Evolutionary conservation across 768 basidiomycete genomes (phyloP), one percentile per base, ranked within the genome.

Genomic region (Tricholoma saponaceum): DNA sequence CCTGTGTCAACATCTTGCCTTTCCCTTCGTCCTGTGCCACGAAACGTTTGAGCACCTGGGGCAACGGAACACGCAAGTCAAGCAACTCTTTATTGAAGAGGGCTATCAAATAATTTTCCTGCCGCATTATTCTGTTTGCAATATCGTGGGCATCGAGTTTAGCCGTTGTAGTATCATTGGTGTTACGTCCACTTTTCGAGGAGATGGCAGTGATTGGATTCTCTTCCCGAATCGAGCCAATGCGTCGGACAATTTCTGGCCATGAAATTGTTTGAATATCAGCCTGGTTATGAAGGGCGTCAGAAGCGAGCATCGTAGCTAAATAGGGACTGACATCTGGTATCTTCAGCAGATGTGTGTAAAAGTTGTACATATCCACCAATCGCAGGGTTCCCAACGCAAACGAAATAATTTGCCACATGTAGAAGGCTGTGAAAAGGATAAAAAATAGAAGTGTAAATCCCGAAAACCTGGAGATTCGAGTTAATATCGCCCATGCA

Each of bases 211-310:
- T 96, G 23, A 94, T 79, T 2, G 95, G 95, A 68, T 98, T 98
- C 54, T 93, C 86, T 68, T 97, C 90, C 20, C 95, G 85, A 53
- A 99, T 95, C 5, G 86, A 78, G 12, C 86, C 86, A 57, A 99
- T 94, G 32, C 95, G 84, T 16, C 90, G 82, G 52, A 99, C 97
- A 39, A 99, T 83, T 67, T 94, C 92, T 0, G 91, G 86, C 97
- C 97, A 99, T 0, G 95, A 88, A 39, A 98, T 94, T 0, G 97
- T 98, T 74, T 95, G 93, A 46, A 99, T 95, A 71, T 99, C 97
- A 51, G 86, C 90, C 96, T 98, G 53, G 1, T 13, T 13, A 55
- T 52, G 57, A 43, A 39, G 35, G 46, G 55, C 55, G 46, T 25
- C 53, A 32, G 14, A 52, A 47, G 30, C 56, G 13, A 35, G 52